Conservation (phyloP, 2,329 filamentous ascomycete species). For the Trichoderma arundinaceum region DNA sequence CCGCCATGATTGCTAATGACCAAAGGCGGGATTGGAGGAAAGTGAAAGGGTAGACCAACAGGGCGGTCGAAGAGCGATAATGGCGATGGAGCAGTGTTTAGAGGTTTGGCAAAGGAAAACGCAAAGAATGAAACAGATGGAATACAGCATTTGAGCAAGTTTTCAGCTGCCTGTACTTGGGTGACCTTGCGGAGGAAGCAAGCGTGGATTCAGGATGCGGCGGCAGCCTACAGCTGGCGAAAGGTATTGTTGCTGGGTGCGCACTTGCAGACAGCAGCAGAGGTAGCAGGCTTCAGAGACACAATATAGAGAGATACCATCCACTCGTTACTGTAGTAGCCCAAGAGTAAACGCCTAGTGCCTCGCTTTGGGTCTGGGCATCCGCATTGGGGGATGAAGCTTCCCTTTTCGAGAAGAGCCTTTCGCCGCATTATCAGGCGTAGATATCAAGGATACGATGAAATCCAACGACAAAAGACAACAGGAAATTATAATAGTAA, state of each 20-base stretch:
- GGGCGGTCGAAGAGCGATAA: background rate
- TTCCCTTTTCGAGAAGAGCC: background rate
- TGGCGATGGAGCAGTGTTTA: background rate
- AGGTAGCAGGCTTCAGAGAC: background rate
- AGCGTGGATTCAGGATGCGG: background rate
- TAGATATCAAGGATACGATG: background rate
- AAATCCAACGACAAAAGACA: background rate
- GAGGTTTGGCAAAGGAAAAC: background rate
- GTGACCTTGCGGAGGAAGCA: background rate
- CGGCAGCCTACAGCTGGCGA: background rate
- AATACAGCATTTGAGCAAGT: background rate
- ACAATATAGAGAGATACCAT: background rate
- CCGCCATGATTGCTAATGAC: constrained; percentile 41
- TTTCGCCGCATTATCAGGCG: background rate
- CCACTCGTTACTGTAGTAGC: background rate
- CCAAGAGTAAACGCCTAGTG: background rate
- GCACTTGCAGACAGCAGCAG: constrained; percentile 17
- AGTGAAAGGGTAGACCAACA: background rate
- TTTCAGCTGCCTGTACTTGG: background rate
- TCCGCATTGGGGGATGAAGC: background rate
- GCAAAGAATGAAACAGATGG: background rate
- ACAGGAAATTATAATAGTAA: background rate
- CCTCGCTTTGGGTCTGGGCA: background rate
- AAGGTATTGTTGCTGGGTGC: constrained; percentile 8
- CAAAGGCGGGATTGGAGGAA: background rate